phyloP scores from a whole-genome alignment of 345 rosid genomes.

The Erysimum cheiranthoides region DNA sequence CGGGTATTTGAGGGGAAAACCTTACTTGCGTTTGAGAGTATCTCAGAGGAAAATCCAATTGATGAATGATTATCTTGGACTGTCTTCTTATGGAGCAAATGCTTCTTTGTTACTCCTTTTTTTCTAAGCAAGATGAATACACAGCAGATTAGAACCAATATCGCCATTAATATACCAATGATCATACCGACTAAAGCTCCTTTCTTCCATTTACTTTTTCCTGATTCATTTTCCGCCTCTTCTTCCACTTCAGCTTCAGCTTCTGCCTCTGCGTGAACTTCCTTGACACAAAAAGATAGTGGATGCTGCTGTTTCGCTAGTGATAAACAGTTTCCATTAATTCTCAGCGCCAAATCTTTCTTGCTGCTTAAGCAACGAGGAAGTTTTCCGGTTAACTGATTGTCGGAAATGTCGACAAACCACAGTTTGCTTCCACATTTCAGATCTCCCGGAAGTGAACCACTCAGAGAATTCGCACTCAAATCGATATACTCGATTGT shows the following conservation, averaged over 20 bases:
- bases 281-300: conserved; percentile 56
- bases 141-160: conserved; percentile 50
- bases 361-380: conserved; percentile 61
- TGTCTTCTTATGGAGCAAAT: conserved; percentile 56
- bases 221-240: conserved; percentile 34
- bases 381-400: conserved; percentile 61
- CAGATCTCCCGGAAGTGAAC: conserved; percentile 56
- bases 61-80: conserved; percentile 52
- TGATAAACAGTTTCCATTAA: conserved; percentile 68
- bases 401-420: conserved; percentile 65
- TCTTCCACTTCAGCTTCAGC: conserved; percentile 36
- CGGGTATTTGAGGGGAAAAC: neutral
- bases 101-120: conserved; percentile 57
- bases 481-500: conserved; percentile 62
- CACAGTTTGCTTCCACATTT: conserved; percentile 60
- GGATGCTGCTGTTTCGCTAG: conserved; percentile 53
- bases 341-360: conserved; percentile 41
- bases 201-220: conserved; percentile 47
- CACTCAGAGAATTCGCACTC: conserved; percentile 61
- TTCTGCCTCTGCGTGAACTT: conserved; percentile 37
- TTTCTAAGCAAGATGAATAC: conserved; percentile 50
- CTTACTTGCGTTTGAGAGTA: conserved; percentile 69
- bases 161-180: conserved; percentile 46
- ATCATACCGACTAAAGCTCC: conserved; percentile 54
- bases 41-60: conserved; percentile 57